These are phyloP conservation scores for Venturia effusa DNA, from an alignment of 2,329 filamentous ascomycete genomes.

Conservation along the genomic window DNA sequence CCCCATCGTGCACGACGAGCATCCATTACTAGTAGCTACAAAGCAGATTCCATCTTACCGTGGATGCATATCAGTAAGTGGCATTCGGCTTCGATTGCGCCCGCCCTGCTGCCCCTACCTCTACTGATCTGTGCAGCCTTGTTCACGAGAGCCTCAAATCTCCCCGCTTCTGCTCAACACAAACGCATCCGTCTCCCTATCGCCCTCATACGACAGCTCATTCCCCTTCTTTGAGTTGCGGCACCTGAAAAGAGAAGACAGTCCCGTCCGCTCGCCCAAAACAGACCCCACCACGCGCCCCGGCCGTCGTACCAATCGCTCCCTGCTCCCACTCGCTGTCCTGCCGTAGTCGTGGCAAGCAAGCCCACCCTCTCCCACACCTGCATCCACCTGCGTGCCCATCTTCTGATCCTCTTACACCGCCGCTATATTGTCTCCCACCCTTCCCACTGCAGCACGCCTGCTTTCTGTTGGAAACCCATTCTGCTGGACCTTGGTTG, in stretches of 20 bases:
- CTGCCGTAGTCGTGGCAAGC: not conserved
- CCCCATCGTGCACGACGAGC: not conserved
- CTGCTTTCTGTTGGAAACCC: not conserved
- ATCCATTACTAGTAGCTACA: no score
- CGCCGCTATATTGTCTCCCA: not conserved
- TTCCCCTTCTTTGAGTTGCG: not conserved
- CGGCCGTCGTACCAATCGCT: not conserved
- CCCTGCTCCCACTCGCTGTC: not conserved
- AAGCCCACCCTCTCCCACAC: not conserved
- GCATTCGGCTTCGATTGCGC: not conserved
- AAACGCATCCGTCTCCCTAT: not conserved
- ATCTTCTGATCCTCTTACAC: not conserved
- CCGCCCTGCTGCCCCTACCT: not conserved
- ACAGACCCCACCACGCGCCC: not conserved
- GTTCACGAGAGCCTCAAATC: constrained; percentile 4
- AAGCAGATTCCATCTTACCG: no score
- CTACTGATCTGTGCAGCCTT: constrained; percentile 2
- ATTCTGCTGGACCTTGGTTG: not conserved
- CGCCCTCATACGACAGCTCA: not conserved
- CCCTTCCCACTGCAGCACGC: not conserved
- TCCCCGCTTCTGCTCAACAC: not conserved
- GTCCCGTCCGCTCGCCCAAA: not conserved
- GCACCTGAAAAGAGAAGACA: not conserved
- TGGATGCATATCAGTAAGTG: not conserved
- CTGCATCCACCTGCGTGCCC: not conserved